phyloP scores from a whole-genome alignment of 225 moss, liverwort and hornwort genomes.

The Bryum argenteum region DNA sequence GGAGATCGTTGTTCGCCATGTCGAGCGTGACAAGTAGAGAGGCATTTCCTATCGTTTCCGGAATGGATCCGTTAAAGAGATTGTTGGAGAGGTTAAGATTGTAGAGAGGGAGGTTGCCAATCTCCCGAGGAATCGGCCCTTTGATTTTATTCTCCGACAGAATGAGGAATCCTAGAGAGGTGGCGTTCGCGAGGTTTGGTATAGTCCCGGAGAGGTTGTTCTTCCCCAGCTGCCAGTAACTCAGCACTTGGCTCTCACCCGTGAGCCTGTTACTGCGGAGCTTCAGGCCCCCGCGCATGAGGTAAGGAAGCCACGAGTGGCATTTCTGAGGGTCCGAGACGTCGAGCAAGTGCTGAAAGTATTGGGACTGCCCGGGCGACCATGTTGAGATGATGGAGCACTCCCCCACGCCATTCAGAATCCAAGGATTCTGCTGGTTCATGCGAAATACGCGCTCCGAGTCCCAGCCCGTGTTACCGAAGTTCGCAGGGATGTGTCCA shows the following conservation, averaged over 20 bases:
- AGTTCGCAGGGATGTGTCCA: conserved; percentile 34
- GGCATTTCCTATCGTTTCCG: conserved; percentile 45
- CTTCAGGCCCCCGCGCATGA: conserved; percentile 55
- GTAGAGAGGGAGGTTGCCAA: conserved; percentile 60
- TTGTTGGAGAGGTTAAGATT: conserved; percentile 63
- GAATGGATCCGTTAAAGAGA: conserved; percentile 57
- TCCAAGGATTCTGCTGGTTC: conserved; percentile 40
- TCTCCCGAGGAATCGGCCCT: conserved; percentile 58
- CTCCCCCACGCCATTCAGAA: conserved; percentile 40
- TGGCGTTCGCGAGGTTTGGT: conserved; percentile 42
- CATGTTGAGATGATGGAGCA: conserved; percentile 61
- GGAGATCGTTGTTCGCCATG: conserved; percentile 60
- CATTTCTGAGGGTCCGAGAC: conserved; percentile 45
- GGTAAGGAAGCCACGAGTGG: conserved; percentile 56
- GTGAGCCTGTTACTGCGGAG: conserved; percentile 32
- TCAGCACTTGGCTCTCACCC: conserved; percentile 48
- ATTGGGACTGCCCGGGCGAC: conserved; percentile 59
- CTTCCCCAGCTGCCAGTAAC: conserved; percentile 68
- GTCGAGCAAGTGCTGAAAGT: conserved; percentile 45
- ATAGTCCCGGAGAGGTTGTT: conserved; percentile 59
- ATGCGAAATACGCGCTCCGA: conserved; percentile 31
- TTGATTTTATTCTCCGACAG: conserved; percentile 53
- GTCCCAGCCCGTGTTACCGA: conserved; percentile 36
- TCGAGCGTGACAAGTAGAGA: conserved; percentile 57
- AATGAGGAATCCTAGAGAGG: conserved; percentile 55